Conservation (phyloP, 1,284 basidiomycete species). For the Phellopilus nigrolimitatus region DNA sequence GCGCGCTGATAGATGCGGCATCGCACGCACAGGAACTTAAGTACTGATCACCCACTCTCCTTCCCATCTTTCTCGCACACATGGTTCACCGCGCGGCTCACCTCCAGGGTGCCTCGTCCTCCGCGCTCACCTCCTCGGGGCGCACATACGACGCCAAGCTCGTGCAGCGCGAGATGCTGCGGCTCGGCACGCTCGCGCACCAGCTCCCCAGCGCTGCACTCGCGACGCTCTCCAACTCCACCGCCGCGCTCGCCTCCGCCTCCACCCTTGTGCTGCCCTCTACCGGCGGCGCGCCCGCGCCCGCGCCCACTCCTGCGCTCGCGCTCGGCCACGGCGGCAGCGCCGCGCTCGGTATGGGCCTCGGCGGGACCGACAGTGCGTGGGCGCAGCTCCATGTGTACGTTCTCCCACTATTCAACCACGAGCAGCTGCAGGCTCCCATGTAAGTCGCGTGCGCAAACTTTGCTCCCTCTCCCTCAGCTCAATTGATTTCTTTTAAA, state of each 20-base stretch:
- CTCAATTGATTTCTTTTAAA: background rate
- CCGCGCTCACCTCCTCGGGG: constrained; percentile 19
- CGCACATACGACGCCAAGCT: constrained; percentile 23
- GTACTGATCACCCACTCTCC: background rate
- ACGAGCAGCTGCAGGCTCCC: constrained; percentile 81
- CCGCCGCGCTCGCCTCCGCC: constrained; percentile 32
- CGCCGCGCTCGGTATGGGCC: constrained; percentile 8
- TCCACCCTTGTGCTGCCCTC: constrained; percentile 32
- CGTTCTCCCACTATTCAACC: constrained; percentile 88
- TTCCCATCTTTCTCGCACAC: background rate
- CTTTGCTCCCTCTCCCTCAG: no score
- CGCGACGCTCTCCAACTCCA: constrained; percentile 13
- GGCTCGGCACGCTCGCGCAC: constrained; percentile 19
- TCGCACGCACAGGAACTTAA: background rate
- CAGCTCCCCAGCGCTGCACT: constrained; percentile 13
- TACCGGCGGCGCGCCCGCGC: constrained; percentile 25
- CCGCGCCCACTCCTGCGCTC: constrained; percentile 10
- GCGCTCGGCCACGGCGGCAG: constrained; percentile 26
- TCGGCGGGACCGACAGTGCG: constrained; percentile 36
- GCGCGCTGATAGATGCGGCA: constrained; percentile 13
- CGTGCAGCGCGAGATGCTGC: constrained; percentile 22
- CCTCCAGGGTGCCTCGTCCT: constrained; percentile 15
- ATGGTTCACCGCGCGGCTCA: background rate
- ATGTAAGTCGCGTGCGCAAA: constrained; percentile 44
- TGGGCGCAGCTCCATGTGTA: constrained; percentile 84